Conservation (phyloP, 2,329 filamentous ascomycete genomes). For the Venturia oleaginea region DNA sequence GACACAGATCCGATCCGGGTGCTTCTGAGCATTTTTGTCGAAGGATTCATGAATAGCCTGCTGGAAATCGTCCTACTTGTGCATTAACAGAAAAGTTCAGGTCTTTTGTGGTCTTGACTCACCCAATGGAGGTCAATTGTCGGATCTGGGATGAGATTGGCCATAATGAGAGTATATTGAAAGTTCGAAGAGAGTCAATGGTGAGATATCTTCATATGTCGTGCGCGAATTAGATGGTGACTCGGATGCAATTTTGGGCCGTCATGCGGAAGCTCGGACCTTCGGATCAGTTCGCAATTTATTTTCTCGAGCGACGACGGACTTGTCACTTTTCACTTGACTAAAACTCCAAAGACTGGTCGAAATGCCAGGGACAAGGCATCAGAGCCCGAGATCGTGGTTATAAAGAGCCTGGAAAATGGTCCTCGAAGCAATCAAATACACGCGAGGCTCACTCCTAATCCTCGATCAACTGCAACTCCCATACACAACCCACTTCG, state of each 20-base stretch:
- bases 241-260: not conserved
- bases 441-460: slow-evolving; percentile 56
- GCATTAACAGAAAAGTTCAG: not conserved
- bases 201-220: no score
- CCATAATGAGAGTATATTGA: not conserved
- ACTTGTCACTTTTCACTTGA: not conserved
- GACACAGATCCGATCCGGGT: slow-evolving; percentile 65
- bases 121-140: slow-evolving; percentile 57
- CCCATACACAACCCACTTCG: slow-evolving; percentile 72
- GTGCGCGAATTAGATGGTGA: not conserved
- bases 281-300: not conserved
- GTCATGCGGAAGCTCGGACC: not conserved
- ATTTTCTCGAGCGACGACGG: not conserved
- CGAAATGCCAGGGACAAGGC: no score
- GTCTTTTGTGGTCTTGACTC: not conserved
- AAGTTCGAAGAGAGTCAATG: no score
- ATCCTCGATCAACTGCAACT: slow-evolving; percentile 79
- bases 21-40: slow-evolving; percentile 52
- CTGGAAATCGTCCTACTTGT: slow-evolving; percentile 41
- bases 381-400: not conserved
- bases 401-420: slow-evolving; percentile 4
- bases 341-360: not conserved
- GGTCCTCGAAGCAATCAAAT: slow-evolving; percentile 68
- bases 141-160: slow-evolving; percentile 48
- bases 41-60: no score